Conservation (phyloP, 2,329 filamentous ascomycete genomes). For the Penicillium italicum region DNA sequence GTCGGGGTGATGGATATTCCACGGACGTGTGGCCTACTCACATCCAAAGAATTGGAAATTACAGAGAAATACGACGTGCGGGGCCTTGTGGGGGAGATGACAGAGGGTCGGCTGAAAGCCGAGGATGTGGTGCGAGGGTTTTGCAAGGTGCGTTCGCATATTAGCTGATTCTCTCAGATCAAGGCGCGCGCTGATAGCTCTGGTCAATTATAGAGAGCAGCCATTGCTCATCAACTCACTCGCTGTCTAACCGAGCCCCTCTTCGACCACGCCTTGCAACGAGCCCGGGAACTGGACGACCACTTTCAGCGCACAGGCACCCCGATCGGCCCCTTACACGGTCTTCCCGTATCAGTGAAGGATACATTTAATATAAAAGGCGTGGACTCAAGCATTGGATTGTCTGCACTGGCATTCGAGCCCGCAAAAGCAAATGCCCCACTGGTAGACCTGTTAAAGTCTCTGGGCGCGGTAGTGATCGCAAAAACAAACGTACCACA, state of each 20-base stretch:
- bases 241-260: conserved; percentile 54
- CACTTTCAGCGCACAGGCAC: conserved; percentile 40
- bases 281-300: conserved; percentile 49
- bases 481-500: conserved; percentile 68
- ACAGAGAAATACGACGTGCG: conserved; percentile 52
- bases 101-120: conserved; percentile 34
- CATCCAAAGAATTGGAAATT: conserved; percentile 50
- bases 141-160: conserved; percentile 41
- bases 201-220: conserved; percentile 30
- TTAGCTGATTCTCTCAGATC: background rate
- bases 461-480: conserved; percentile 63
- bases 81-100: conserved; percentile 37
- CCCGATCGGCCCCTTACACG: conserved; percentile 58
- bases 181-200: background rate
- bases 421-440: conserved; percentile 56
- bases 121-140: conserved; percentile 53
- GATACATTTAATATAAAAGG: conserved; percentile 49
- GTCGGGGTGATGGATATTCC: conserved; percentile 50
- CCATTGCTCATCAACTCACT: conserved; percentile 42
- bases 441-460: conserved; percentile 56
- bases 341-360: conserved; percentile 56
- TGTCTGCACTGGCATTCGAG: conserved; percentile 59
- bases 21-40: conserved; percentile 52
- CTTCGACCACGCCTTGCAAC: conserved; percentile 48
- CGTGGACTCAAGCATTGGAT: conserved; percentile 54